Evolutionary conservation across 2,329 filamentous ascomycete species (phyloP), one percentile per base, ranked within the genome.

Genomic region (Orbilia javanica): DNA sequence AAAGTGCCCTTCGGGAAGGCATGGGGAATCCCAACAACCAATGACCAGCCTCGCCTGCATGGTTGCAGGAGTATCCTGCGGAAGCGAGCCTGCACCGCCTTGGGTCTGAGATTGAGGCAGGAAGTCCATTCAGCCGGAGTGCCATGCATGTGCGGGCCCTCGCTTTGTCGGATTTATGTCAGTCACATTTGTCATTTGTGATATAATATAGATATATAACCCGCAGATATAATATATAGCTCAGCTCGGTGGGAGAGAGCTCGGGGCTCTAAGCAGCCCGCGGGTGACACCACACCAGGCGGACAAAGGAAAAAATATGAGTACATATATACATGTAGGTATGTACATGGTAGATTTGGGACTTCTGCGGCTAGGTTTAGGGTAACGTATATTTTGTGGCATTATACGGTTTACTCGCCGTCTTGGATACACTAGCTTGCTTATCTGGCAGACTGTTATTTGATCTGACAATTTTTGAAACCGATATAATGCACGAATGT

Each of bases 91-190:
- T 64, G 50, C 53, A 44, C 29, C 10, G 69, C 64, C 64, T n/a
- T 68, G 53, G 71, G 62, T 68, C 64, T 46, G 65, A 62, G 55
- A 62, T 69, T 48, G 31, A 55, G 44, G 44, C 25, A 66, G 39
- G 22, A 50, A 50, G 46, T 8, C 15, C 31, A 66, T 31, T 73
- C 60, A 66, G 69, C 67, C 36, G 67, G 67, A 67, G 63, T 22
- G 62, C 62, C 73, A 65, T 50, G 44, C 53, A 70, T 42, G 36
- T 42, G 60, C 66, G 34, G 60, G 36, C 55, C 52, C 72, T 70
- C 74, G 74, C 74, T 36, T 31, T 72, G 74, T 78, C 74, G 74
- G 74, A 78, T 72, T 55, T 78, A 46, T 72, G 74, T 78, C 46
- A 27, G 42, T 44, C 62, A 70, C 60, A 60, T 48, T 64, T 48